Conservation (phyloP, 768 basidiomycete genomes). For the Suillus fuscotomentosus region DNA sequence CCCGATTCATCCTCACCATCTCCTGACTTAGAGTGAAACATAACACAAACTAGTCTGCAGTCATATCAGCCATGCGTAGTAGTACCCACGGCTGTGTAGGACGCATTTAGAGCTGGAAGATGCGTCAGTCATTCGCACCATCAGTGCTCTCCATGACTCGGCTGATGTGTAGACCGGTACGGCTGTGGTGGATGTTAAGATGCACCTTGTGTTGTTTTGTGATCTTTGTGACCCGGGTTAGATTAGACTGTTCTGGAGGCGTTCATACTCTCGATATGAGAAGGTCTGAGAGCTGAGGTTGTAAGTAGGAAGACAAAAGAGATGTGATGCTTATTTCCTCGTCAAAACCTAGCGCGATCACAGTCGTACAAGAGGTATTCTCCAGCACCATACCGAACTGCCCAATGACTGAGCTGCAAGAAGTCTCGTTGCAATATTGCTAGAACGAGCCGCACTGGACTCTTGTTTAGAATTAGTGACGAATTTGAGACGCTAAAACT, state of each 20-base stretch:
- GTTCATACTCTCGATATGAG: neutral
- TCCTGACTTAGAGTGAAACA: too few species aligned
- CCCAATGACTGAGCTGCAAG: too few species aligned
- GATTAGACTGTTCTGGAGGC: neutral
- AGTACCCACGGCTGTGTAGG: slow-evolving; percentile 61
- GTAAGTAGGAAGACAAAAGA: neutral
- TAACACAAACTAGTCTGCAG: slow-evolving; percentile 16
- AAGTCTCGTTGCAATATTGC: too few species aligned
- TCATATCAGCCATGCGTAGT: slow-evolving; percentile 51
- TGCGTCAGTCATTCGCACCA: slow-evolving; percentile 61
- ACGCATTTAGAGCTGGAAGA: neutral
- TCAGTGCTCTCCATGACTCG: slow-evolving; percentile 56
- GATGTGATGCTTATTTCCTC: too few species aligned
- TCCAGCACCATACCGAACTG: too few species aligned
- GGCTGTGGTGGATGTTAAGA: slow-evolving; percentile 40
- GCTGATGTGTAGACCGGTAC: slow-evolving; percentile 43
- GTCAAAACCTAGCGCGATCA: too few species aligned
- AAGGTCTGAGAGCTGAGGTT: neutral
- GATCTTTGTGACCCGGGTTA: slow-evolving; percentile 14
- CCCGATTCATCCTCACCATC: too few species aligned
- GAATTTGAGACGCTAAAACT: too few species aligned
- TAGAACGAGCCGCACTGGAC: too few species aligned
- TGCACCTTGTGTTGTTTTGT: slow-evolving; percentile 28
- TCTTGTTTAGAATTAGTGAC: too few species aligned
- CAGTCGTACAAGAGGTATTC: too few species aligned